These are phyloP conservation scores for Silene latifolia DNA, from an alignment of 148 eudicot species.

Conservation along the genomic window DNA sequence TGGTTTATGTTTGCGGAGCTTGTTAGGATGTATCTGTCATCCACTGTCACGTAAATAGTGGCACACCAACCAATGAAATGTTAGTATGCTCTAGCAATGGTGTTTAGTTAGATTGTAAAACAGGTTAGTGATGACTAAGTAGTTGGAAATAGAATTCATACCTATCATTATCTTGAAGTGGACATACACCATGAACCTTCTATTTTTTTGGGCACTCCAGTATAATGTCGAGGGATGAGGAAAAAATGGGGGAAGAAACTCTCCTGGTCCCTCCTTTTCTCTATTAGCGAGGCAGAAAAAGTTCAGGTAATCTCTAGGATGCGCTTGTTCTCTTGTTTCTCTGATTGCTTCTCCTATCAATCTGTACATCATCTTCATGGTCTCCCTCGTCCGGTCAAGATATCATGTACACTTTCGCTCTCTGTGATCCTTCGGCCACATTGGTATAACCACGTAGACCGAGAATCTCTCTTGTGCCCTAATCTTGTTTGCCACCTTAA, in stretches of 20 bases:
- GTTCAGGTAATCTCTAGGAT: constrained; percentile 82
- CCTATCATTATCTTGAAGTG: constrained; percentile 98
- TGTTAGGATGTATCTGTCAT: constrained; percentile 73
- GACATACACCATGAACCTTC: constrained; percentile 94
- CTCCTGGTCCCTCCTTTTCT: constrained; percentile 56
- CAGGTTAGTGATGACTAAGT: too few species aligned
- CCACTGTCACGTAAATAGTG: too few species aligned
- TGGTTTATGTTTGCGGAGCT: constrained; percentile 95
- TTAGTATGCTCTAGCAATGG: too few species aligned
- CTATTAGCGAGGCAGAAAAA: constrained; percentile 94
- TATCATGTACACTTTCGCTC: constrained; percentile 73
- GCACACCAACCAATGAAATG: constrained; percentile 1
- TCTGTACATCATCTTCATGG: constrained; percentile 83
- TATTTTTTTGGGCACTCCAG: constrained; percentile 64
- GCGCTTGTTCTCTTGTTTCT: constrained; percentile 49
- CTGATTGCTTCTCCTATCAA: constrained; percentile 63
- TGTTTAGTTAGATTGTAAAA: too few species aligned
- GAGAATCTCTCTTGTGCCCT: constrained; percentile 71
- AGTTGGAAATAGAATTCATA: too few species aligned
- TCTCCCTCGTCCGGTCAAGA: constrained; percentile 81
- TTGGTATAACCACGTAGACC: constrained; percentile 74
- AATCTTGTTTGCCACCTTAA: constrained; percentile 70
- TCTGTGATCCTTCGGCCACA: constrained; percentile 99
- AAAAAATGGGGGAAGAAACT: constrained; percentile 60
- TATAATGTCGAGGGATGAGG: constrained; percentile 71